Evolutionary conservation across 1,284 basidiomycete species (phyloP), one percentile per base, ranked within the genome.

Genomic region (Ustilago vetiveriae): DNA sequence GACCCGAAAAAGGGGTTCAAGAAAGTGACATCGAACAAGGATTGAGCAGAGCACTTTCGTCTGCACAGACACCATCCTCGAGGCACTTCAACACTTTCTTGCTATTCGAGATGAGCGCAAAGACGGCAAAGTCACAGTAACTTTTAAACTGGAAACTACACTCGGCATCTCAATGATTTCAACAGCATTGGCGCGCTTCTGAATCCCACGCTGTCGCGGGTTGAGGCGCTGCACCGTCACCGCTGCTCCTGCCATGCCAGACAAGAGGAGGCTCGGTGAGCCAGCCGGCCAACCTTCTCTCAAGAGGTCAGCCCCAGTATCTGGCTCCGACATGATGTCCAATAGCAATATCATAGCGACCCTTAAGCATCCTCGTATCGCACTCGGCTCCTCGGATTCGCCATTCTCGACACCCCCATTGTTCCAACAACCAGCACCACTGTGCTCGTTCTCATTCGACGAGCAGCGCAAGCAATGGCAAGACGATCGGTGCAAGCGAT

Each of bases 391-490:
- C 1, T 40, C 33, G 2, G 36, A 26, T 4, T 56, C 60, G n/a
- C 37, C 45, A 5, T 70, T 53, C 42, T 24, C 50, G 1, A 35
- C 38, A 1, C 17, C 50, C 4, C 68, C 72, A 0, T 16, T 41
- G 6, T 74, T 76, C 36, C 74, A 76, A 38, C 55, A 72, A 30
- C 74, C 74, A 3, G 39, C 50, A 13, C 47, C 53, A 2, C 32
- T 76, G 0, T 62, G 68, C 47, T 69, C 72, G 9, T 78, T 76
- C 38, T 74, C 72, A 19, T 74, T 75, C 37, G 75, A 78, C 39
- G 55, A 52, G 9, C 6, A 49, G 0, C 65, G 75, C 13, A 38
- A 35, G 29, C 49, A 62, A 16, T 59, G 55, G 47, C 72, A 78
- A 22, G 75, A 78, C 33, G 68, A 78, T 36, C 60, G 72, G 4